Evolutionary conservation across 2,329 filamentous ascomycete species (phyloP), one percentile per base, ranked within the genome.

Genomic region (Colletotrichum incanum): DNA sequence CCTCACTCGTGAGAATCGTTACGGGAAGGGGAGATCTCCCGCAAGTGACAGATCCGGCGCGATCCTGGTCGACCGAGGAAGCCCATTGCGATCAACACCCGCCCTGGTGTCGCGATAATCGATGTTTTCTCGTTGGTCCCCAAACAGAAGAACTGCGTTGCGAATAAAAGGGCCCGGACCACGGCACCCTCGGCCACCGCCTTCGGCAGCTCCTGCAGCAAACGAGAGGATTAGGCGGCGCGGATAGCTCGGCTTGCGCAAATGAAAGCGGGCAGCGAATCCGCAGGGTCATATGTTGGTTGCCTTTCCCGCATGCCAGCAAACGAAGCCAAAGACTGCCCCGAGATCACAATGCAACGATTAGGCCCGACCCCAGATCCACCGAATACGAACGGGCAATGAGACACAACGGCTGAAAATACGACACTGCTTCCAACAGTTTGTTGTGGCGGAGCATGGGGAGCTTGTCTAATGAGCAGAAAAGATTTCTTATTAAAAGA

Each of bases 161-260:
- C 28, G 31, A 50, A 5, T 14, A 1, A 26, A 16, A 62, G 7
- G 28, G 28, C 50, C 55, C 61, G 26, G 41, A 16, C 28, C 39
- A 26, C 60, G 52, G 60, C n/a, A 43, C 45, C 55, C 23, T 65
- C 52, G 67, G 67, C 61, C 61, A 12, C 67, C 67, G 67, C 34
- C 14, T 23, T 14, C 39, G 16, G 20, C 23, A 52, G 14, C 23
- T n/a, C 28, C 26, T 43, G 59, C n/a, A n/a, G 45, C 43, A 47
- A 68, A 56, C 23, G 31, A 37, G 31, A 56, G 31, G 23, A 23
- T 23, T 18, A 18, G 9, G 31, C 23, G n/a, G 47, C 49, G 37
- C 66, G 66, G 66, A 45, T 69, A 20, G 50, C 60, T 69, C 66
- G 66, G 66, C 66, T 39, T 43, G 66, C 14, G 41, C 11, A 52